phyloP scores from a whole-genome alignment of 805 yeast species.

The Cyberlindnera americana region DNA sequence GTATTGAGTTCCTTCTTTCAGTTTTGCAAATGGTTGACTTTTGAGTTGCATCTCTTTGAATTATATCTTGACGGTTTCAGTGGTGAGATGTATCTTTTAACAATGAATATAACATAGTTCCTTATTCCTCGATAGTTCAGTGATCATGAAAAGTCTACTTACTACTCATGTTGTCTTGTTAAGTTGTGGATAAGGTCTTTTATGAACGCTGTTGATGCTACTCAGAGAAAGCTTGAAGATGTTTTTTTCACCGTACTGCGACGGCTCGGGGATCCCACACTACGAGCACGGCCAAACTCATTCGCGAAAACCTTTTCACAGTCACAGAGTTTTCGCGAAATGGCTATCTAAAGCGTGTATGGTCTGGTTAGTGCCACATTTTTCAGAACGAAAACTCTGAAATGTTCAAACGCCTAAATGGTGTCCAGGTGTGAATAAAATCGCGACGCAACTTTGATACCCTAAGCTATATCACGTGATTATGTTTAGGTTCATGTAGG shows the following conservation, averaged over 20 bases:
- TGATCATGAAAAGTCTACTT: constrained; percentile 41
- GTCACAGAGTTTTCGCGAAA: constrained; percentile 11
- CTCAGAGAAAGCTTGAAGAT: constrained; percentile 13
- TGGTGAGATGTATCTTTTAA: background rate
- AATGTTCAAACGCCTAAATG: background rate
- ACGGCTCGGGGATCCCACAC: background rate
- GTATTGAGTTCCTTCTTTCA: too few species aligned
- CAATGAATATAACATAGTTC: background rate
- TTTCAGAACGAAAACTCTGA: background rate
- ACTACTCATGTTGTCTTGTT: constrained; percentile 62
- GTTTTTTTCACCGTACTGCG: constrained; percentile 15
- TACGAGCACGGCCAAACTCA: background rate
- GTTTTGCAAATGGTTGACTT: too few species aligned
- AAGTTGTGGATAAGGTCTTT: constrained; percentile 8
- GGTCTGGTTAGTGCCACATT: constrained; percentile 6
- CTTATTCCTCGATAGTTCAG: constrained; percentile 1
- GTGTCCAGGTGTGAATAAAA: constrained; percentile 5
- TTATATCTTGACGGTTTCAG: background rate
- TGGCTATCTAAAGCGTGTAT: too few species aligned
- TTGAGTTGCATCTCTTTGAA: too few species aligned
- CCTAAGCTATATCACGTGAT: too few species aligned
- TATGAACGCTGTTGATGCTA: constrained; percentile 3
- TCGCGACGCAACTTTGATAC: too few species aligned
- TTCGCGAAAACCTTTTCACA: too few species aligned
- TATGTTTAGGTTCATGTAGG: too few species aligned